A percentile compares a stretch with the other conserved stretches of the same genome.
phyloP scores from a whole-genome alignment of 306 rosid species.

The Prunus mume region DNA sequence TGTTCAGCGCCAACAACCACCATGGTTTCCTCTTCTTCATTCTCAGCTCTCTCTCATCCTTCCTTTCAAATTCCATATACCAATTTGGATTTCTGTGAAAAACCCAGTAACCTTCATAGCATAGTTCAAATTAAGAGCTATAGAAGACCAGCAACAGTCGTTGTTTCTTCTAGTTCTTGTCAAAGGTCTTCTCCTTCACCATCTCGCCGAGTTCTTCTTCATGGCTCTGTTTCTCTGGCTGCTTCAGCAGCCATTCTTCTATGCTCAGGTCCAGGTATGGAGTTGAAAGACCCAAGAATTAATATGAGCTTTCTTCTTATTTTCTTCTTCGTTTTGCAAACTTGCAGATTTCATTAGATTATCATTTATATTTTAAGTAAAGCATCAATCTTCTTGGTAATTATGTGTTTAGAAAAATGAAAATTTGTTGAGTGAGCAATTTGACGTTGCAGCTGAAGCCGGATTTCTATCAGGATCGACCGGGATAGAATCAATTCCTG shows the following conservation, averaged over 20 bases:
- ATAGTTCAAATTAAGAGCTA: constrained; percentile 27
- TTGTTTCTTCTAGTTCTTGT: constrained; percentile 13
- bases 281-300: neutral
- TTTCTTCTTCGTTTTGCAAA: neutral
- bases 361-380: neutral
- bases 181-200: constrained; percentile 17
- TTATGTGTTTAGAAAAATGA: neutral
- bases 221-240: constrained; percentile 63
- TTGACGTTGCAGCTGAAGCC: constrained; percentile 61
- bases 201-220: constrained; percentile 34
- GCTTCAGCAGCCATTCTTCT: constrained; percentile 72
- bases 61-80: constrained; percentile 31
- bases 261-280: constrained; percentile 67
- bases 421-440: neutral
- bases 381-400: neutral
- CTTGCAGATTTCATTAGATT: neutral
- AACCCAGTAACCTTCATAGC: constrained; percentile 20
- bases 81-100: constrained; percentile 19
- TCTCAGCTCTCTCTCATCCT: constrained; percentile 38
- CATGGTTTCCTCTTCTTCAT: constrained; percentile 64
- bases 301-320: neutral
- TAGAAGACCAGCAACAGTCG: constrained; percentile 3
- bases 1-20: neutral
- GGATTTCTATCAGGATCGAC: constrained; percentile 83
- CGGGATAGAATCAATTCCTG: constrained; percentile 86